Evolutionary conservation across 2,329 filamentous ascomycete genomes (phyloP).

Genomic region (Fusarium graminum): DNA sequence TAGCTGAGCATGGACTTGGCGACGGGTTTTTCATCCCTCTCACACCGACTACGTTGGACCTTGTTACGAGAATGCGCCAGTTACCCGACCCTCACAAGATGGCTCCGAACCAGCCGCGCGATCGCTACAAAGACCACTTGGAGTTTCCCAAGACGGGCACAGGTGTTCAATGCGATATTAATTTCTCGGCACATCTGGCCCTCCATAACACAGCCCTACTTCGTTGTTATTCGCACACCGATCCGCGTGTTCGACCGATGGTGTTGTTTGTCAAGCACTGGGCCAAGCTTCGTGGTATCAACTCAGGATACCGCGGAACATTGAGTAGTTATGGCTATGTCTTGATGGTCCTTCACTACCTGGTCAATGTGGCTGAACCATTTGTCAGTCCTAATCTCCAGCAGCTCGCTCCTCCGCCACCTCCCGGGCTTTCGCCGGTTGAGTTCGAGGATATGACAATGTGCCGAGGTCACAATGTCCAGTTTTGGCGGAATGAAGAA

Average conservation of each 20-base stretch:
- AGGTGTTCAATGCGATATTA: constrained; percentile 93
- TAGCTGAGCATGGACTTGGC: constrained; percentile 2
- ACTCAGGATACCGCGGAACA: constrained; percentile 87
- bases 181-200: constrained; percentile 86
- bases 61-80: constrained; percentile 60
- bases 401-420: constrained; percentile 61
- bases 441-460: constrained; percentile 45
- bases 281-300: constrained; percentile 88
- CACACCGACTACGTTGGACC: constrained; percentile 48
- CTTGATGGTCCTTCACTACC: constrained; percentile 90
- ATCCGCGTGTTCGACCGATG: constrained; percentile 81
- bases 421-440: constrained; percentile 47
- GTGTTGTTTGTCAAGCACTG: constrained; percentile 91
- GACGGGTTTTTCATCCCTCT: constrained; percentile 55
- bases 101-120: constrained; percentile 64
- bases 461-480: constrained; percentile 76
- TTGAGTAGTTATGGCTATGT: constrained; percentile 93
- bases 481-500: constrained; percentile 82
- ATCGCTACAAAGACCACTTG: constrained; percentile 70
- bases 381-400: constrained; percentile 90
- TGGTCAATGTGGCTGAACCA: constrained; percentile 83
- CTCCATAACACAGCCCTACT: constrained; percentile 87
- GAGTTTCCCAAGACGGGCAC: constrained; percentile 83
- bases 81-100: constrained; percentile 65
- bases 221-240: constrained; percentile 84